phyloP scores from a whole-genome alignment of 805 yeast species.

The Candida ortonii region DNA sequence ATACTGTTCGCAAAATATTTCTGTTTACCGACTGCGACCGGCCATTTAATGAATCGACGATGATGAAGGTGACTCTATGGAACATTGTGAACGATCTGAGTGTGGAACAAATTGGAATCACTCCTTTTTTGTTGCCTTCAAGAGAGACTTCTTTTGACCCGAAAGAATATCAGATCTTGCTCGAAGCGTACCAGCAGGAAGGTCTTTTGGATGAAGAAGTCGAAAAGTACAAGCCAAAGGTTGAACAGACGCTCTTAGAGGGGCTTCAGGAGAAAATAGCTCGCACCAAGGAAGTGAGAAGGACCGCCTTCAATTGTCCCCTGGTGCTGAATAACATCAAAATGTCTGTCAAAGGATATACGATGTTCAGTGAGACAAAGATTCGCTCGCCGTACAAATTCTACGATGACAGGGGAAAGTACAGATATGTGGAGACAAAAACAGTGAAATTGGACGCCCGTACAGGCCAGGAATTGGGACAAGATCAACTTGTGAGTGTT shows the following conservation, averaged over 20 bases:
- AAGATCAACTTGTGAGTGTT: conserved; percentile 34
- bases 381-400: conserved; percentile 49
- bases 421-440: conserved; percentile 50
- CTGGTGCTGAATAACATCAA: conserved; percentile 56
- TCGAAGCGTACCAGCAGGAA: conserved; percentile 15
- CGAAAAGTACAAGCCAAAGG: conserved; percentile 30
- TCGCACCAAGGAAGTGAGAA: conserved; percentile 56
- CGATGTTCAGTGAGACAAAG: conserved; percentile 55
- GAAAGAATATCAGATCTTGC: conserved; percentile 39
- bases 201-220: conserved; percentile 7
- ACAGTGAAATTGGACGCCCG: conserved; percentile 37
- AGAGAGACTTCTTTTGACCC: conserved; percentile 38
- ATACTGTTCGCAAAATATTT: conserved; percentile 57
- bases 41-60: conserved; percentile 50
- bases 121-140: conserved; percentile 59
- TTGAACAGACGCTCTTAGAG: conserved; percentile 40
- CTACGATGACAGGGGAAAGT: conserved; percentile 50
- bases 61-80: conserved; percentile 47
- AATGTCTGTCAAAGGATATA: conserved; percentile 70
- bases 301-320: conserved; percentile 62
- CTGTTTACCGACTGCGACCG: conserved; percentile 73
- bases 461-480: conserved; percentile 41
- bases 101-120: conserved; percentile 49
- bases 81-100: conserved; percentile 59
- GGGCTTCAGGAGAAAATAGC: conserved; percentile 48